Base-by-base conservation (phyloP, 1,139 yeast genomes). In the Suhomyces atakaporum region DNA sequence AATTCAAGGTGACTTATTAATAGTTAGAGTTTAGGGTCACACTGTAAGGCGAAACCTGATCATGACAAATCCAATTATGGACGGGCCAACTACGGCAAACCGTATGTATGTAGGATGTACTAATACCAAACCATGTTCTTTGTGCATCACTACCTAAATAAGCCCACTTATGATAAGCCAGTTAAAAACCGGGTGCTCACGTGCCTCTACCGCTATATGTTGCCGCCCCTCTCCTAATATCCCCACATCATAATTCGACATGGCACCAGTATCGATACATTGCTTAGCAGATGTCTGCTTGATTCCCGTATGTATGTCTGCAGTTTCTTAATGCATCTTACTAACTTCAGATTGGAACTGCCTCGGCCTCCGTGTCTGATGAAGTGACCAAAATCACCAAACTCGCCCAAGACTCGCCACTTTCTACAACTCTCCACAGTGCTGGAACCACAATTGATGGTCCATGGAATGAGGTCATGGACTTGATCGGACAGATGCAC, bases 381-480 rank as follows among this genome's bases (percentile, higher is more conserved):
- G 87, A 86, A 50, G 80, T 88, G 25, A 79, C 94, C 11, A 69
- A 74, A 31, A 79, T 84, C 27, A 89, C 88, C 42, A 66, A 73
- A 29, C 60, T 79, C 35, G 79, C 88, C 18, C 70, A 81, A 39
- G 70, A 69, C 10, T 77, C 85, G 13, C 79, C 75, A 5, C 66
- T 88, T 37, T 72, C 78, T 35, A 79, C 84, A 40, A 79, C 86
- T 1, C 66, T 88, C 46, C 96, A 88, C 60, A 82, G 92, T 46
- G 96, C 96, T 1, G 96, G 96, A 5, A 87, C 96, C 7, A 86
- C 96, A 4, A 83, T 87, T 51, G 85, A 84, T 51, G 96, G 96
- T 0, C 89, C 89, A n/a, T 88, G 96, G 96, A 79, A 80, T 52
- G 86, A 84, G 38, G 96, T 88, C 2, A 84, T 81, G 78, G 77